Conservation (phyloP, 352 stramenopile genomes). For the Phytophthora niederhauseri region DNA sequence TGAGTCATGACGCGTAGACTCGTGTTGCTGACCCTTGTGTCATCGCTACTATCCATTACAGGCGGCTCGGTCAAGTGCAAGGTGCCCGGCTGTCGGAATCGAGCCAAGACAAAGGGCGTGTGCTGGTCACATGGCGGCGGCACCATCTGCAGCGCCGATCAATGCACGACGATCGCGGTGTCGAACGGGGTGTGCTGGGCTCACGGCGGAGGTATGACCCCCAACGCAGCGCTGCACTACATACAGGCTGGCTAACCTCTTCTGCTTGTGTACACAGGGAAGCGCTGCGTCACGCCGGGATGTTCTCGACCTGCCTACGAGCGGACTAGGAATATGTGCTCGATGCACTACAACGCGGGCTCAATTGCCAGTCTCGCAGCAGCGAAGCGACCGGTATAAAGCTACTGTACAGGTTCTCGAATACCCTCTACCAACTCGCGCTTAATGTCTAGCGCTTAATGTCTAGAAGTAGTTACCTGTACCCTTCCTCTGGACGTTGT, state of each 20-base stretch:
- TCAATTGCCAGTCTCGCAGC: constrained; percentile 5
- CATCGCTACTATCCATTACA: constrained; percentile 13
- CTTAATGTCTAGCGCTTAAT: not conserved
- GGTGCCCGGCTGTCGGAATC: constrained; percentile 39
- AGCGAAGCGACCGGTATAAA: constrained; percentile 10
- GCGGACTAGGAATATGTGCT: constrained; percentile 61
- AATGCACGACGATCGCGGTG: constrained; percentile 41
- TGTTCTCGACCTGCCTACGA: constrained; percentile 63
- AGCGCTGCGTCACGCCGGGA: constrained; percentile 43
- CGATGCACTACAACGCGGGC: constrained; percentile 45
- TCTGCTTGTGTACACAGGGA: constrained; percentile 30
- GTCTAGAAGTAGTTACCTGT: constrained; percentile 4
- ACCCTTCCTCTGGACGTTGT: constrained; percentile 7
- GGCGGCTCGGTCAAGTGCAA: constrained; percentile 28
- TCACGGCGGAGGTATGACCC: constrained; percentile 40
- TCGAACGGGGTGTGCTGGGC: constrained; percentile 44
- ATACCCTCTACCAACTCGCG: not conserved
- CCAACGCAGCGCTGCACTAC: not conserved
- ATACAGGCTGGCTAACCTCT: not conserved
- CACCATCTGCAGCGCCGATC: constrained; percentile 33
- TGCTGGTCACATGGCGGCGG: constrained; percentile 46
- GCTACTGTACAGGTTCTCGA: not conserved
- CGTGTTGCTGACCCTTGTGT: not conserved
- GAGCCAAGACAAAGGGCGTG: constrained; percentile 41
- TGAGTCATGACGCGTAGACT: constrained; percentile 3